Conservation (phyloP, 1,139 yeast species). For the Taphrina deformans region DNA sequence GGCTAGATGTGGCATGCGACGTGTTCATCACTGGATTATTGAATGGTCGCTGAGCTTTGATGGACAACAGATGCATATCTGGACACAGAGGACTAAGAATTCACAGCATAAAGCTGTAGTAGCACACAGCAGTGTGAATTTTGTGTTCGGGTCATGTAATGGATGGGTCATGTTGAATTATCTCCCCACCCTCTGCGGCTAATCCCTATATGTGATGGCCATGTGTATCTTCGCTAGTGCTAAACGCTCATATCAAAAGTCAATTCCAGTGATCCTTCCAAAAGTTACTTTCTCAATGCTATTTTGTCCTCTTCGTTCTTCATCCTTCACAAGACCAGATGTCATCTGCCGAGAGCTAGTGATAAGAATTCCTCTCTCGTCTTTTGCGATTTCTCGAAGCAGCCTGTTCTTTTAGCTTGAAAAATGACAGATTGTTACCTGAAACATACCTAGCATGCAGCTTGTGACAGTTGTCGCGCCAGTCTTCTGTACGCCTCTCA, state of each 20-base stretch:
- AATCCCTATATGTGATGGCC: background rate
- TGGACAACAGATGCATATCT: too few relatives aligned
- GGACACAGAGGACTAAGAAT: too few relatives aligned
- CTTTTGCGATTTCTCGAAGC: conserved; percentile 82
- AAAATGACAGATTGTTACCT: too few relatives aligned
- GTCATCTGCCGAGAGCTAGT: conserved; percentile 24
- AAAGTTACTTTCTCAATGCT: background rate
- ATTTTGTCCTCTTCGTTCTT: background rate
- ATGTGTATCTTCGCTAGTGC: conserved; percentile 5
- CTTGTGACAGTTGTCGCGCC: conserved; percentile 93
- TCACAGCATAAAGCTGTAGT: too few relatives aligned
- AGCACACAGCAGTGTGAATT: too few relatives aligned
- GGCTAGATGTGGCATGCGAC: too few relatives aligned
- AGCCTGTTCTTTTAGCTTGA: too few relatives aligned
- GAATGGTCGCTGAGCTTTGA: too few relatives aligned
- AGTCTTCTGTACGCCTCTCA: conserved; percentile 94
- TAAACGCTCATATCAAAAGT: background rate
- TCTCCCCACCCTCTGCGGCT: background rate
- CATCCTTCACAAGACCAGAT: background rate
- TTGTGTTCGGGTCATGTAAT: too few relatives aligned
- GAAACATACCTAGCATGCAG: conserved; percentile 83
- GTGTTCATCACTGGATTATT: too few relatives aligned
- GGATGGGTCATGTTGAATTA: background rate
- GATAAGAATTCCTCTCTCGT: conserved; percentile 89
- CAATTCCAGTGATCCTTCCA: background rate